phyloP scores from a whole-genome alignment of 495 filamentous ascomycete species.

The Hypoxylon rickii region DNA sequence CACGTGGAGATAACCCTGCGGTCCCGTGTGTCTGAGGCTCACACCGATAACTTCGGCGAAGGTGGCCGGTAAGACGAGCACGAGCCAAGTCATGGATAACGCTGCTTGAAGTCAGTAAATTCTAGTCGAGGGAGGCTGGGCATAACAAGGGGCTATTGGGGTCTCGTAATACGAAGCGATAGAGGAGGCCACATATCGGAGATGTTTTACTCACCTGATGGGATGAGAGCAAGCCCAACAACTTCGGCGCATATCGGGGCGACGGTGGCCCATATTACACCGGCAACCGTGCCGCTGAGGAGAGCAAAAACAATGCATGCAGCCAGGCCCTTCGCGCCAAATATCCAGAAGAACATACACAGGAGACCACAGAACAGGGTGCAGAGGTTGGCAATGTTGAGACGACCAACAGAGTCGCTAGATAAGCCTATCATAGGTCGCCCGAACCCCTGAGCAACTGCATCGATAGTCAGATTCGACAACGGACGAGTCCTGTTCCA shows the following conservation, averaged over 20 bases:
- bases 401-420: conserved; percentile 67
- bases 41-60: conserved; percentile 77
- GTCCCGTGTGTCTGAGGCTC: conserved; percentile 58
- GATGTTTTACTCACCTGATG: conserved; percentile 53
- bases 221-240: conserved; percentile 71
- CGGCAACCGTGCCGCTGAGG: conserved; percentile 70
- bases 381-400: conserved; percentile 67
- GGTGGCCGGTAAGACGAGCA: conserved; percentile 72
- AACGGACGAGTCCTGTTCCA: no score
- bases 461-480: not conserved
- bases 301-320: conserved; percentile 73
- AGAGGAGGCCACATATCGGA: not conserved
- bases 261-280: conserved; percentile 74
- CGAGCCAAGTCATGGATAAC: conserved; percentile 76
- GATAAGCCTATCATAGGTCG: conserved; percentile 69
- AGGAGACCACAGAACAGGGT: conserved; percentile 64
- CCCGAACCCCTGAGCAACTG: conserved; percentile 51
- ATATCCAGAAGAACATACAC: conserved; percentile 69
- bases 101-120: conserved; percentile 34
- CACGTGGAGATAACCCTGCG: conserved; percentile 46
- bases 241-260: conserved; percentile 79
- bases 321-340: conserved; percentile 65
- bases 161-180: no score
- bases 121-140: not conserved
- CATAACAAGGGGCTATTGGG: no score